Conservation (phyloP, 2,329 filamentous ascomycete genomes). For the Pseudonectria foliicola region DNA sequence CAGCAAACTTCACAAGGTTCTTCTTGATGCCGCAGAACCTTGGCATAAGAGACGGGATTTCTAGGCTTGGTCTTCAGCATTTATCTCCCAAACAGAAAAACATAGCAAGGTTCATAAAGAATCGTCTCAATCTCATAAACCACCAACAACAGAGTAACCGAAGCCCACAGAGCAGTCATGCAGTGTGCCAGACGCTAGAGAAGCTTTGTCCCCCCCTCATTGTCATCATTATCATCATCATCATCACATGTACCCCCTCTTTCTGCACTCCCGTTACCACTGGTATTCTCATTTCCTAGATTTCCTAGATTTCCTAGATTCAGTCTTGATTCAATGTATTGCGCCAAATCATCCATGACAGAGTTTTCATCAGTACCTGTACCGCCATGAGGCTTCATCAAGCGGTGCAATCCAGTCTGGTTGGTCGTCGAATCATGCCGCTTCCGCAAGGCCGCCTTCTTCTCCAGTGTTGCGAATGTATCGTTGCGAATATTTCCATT, state of each 20-base stretch:
- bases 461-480: conserved; percentile 19
- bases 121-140: conserved; percentile 5
- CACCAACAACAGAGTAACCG: conserved; percentile 1
- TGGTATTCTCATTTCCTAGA: too few species aligned
- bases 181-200: too few species aligned
- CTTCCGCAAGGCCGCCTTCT: conserved; percentile 21
- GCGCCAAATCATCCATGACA: conserved; percentile 10
- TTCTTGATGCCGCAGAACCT: conserved; percentile 33
- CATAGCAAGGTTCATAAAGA: neutral
- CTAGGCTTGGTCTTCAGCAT: conserved; percentile 11
- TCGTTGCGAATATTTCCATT: conserved; percentile 21
- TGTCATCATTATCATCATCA: too few species aligned
- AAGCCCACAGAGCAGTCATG: too few species aligned
- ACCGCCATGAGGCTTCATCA: conserved; percentile 9
- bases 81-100: conserved; percentile 1
- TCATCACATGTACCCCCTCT: too few species aligned
- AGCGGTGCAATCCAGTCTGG: conserved; percentile 5
- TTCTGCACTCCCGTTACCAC: too few species aligned
- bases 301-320: conserved; percentile 1
- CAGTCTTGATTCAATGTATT: conserved; percentile 6
- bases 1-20: conserved; percentile 27
- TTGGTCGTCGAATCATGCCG: conserved; percentile 26
- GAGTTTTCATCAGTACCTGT: conserved; percentile 3
- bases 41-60: conserved; percentile 35
- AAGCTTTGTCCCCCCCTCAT: too few species aligned